Conservation (phyloP, 1,284 basidiomycete genomes). For the Megacollybia platyphylla region DNA sequence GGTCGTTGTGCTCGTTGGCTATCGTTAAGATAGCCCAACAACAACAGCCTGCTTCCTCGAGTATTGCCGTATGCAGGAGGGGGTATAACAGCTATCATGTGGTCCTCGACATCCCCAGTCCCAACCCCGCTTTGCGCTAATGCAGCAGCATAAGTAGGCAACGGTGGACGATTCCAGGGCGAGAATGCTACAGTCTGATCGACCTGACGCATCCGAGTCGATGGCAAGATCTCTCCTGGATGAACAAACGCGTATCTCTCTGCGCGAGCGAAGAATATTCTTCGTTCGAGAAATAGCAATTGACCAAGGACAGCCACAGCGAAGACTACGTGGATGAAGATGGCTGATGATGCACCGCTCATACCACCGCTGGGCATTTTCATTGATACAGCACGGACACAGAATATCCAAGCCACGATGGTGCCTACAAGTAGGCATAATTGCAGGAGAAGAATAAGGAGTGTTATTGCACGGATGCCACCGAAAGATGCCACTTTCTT, state of each 20-base stretch:
- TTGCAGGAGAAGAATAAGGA: conserved; percentile 31
- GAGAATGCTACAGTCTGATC: conserved; percentile 33
- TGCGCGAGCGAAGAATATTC: conserved; percentile 46
- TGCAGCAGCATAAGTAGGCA: conserved; percentile 60
- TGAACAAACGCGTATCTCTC: conserved; percentile 49
- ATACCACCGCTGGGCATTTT: conserved; percentile 1
- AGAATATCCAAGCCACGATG: conserved; percentile 42
- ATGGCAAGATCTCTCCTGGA: conserved; percentile 41
- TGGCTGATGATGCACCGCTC: conserved; percentile 16
- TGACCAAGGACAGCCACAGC: conserved; percentile 33
- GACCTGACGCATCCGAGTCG: conserved; percentile 16
- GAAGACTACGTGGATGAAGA: conserved; percentile 52
- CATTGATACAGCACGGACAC: conserved; percentile 11
- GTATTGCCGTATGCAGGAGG: conserved; percentile 65
- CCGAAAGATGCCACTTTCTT: conserved; percentile 23
- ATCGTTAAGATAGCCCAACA: conserved; percentile 38
- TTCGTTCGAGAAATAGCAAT: conserved; percentile 51
- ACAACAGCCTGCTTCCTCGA: conserved; percentile 50
- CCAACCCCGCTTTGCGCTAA: conserved; percentile 53
- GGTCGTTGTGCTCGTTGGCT: conserved; percentile 34
- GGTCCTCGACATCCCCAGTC: conserved; percentile 66
- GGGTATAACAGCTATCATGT: conserved; percentile 48
- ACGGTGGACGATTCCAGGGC: conserved; percentile 57
- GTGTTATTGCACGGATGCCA: conserved; percentile 34
- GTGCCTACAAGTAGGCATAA: conserved; percentile 31